Evolutionary conservation across 192 early-diverging fungal genomes (phyloP).

Genomic region (Coemansia pectinata): DNA sequence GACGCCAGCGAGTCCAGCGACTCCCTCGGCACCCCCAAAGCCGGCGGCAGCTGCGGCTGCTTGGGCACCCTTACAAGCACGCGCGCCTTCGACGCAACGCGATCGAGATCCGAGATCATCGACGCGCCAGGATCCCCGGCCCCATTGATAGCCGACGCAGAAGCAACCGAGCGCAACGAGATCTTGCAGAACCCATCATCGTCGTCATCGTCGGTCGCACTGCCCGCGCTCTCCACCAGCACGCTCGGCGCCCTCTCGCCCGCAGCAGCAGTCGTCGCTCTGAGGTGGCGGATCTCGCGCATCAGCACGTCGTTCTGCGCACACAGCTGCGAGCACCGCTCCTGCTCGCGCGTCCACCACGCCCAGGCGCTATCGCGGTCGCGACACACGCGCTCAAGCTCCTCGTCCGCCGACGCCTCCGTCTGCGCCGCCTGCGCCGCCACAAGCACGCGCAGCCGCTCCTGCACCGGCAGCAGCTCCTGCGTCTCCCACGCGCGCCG

Average conservation of each 20-base stretch:
- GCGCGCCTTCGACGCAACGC: slow-evolving; percentile 33
- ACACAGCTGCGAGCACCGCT: slow-evolving; percentile 36
- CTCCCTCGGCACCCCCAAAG: slow-evolving; percentile 7
- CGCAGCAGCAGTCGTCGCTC: neutral
- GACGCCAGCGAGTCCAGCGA: slow-evolving; percentile 25
- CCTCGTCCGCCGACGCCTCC: slow-evolving; percentile 4
- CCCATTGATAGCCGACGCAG: slow-evolving; percentile 32
- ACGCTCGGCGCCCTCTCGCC: neutral
- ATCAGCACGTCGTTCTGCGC: slow-evolving; percentile 51
- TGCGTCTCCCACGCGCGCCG: slow-evolving; percentile 44
- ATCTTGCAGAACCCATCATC: slow-evolving; percentile 45
- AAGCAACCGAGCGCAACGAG: slow-evolving; percentile 22
- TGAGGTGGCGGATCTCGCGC: slow-evolving; percentile 36
- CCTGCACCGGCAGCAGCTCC: slow-evolving; percentile 47
- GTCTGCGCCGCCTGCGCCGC: neutral
- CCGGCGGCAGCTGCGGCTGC: neutral
- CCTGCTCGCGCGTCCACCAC: slow-evolving; percentile 50
- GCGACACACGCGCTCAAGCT: slow-evolving; percentile 14
- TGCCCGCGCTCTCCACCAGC: neutral
- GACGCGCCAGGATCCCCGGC: slow-evolving; percentile 14
- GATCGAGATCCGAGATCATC: slow-evolving; percentile 21
- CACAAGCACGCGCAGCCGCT: slow-evolving; percentile 32
- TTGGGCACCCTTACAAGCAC: slow-evolving; percentile 30
- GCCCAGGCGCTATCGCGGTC: slow-evolving; percentile 39
- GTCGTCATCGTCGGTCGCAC: slow-evolving; percentile 16